Percentiles rank a stretch among this genome's conserved stretches.
Evolutionary conservation across 2,329 filamentous ascomycete genomes (phyloP).

Genomic region (Pseudomassariella vexata): DNA sequence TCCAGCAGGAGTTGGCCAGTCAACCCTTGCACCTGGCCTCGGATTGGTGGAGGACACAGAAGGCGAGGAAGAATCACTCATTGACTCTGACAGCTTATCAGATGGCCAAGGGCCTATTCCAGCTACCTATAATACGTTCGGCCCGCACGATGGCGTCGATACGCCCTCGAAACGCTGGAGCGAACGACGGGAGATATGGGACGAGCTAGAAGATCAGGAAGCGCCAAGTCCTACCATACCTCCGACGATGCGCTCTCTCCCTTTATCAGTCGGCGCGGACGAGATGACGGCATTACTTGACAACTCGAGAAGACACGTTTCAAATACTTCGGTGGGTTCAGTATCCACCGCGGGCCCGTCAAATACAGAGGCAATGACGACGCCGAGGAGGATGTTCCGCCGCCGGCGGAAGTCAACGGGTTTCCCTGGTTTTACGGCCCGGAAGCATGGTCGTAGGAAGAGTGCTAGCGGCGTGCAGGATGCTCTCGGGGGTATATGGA

Average conservation of each 20-base stretch:
- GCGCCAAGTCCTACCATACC: constrained; percentile 32
- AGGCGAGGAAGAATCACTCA: constrained; percentile 51
- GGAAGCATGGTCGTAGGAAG: constrained; percentile 32
- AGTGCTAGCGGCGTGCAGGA: constrained; percentile 39
- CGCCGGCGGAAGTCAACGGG: constrained; percentile 53
- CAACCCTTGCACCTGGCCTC: constrained; percentile 73
- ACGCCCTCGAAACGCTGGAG: constrained; percentile 46
- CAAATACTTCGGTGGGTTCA: constrained; percentile 21
- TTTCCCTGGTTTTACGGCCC: constrained; percentile 55
- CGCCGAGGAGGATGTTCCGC: constrained; percentile 26
- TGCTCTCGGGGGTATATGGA: constrained; percentile 46
- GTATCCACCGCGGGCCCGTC: constrained; percentile 16
- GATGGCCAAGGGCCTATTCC: constrained; percentile 33
- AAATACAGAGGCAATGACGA: constrained; percentile 12
- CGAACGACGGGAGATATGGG: constrained; percentile 80
- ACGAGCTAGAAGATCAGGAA: constrained; percentile 73
- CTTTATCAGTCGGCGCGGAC: constrained; percentile 32
- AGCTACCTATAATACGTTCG: constrained; percentile 44
- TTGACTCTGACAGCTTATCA: constrained; percentile 40
- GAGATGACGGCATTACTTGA: constrained; percentile 35
- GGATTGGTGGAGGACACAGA: constrained; percentile 70
- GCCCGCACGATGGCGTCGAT: constrained; percentile 29
- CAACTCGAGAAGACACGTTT: constrained; percentile 14
- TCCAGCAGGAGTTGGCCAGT: constrained; percentile 51
- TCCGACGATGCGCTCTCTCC: constrained; percentile 42